Evolutionary conservation across 176 grass and related monocot species (phyloP), one percentile per base, ranked within the genome.

Genomic region (Pontederia crassipes): DNA sequence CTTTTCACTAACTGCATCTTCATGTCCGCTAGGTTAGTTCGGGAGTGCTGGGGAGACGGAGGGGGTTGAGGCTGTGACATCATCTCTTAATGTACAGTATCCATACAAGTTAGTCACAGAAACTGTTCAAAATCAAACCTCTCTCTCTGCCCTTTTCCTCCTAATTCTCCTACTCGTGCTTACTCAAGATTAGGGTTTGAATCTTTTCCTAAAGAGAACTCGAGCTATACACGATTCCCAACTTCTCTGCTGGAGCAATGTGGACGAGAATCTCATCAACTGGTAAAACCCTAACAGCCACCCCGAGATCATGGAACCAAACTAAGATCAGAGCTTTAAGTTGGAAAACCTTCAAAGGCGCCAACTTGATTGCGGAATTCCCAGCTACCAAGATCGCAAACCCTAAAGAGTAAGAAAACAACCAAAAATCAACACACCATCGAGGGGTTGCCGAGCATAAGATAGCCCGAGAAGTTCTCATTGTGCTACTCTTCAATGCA

Each of bases 1-100:
- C 49, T 67, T 64, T 85, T 96, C 57, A 79, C 75, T 61, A 96
- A 63, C 74, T 78, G 83, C 14, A 72, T 75, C 70, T 77, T 96
- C 54, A 96, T 57, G 55, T 82, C 77, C 27, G 58, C 71, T 54
- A 90, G 84, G 86, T 96, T 78, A 47, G 81, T 59, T 45, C 80
- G 80, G 17, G 78, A 82, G 49, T 77, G 80, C 72, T 89, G 72
- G n/a, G 77, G 63, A 15, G 61, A 75, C 11, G 16, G 56, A 45
- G 24, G 71, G 48, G 52, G 81, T 62, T 55, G 80, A 45, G 12
- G 57, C 46, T 59, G 77, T 32, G 48, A 77, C 62, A 65, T 65
- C 65, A 76, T 54, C 51, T 89, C 82, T 73, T 72, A 82, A 54
- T 82, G 70, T 27, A 76, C 64, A 11, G 64, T 74, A 29, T 72